phyloP scores from a whole-genome alignment of 2,329 filamentous ascomycete species.

The Lachnum nothofagi region DNA sequence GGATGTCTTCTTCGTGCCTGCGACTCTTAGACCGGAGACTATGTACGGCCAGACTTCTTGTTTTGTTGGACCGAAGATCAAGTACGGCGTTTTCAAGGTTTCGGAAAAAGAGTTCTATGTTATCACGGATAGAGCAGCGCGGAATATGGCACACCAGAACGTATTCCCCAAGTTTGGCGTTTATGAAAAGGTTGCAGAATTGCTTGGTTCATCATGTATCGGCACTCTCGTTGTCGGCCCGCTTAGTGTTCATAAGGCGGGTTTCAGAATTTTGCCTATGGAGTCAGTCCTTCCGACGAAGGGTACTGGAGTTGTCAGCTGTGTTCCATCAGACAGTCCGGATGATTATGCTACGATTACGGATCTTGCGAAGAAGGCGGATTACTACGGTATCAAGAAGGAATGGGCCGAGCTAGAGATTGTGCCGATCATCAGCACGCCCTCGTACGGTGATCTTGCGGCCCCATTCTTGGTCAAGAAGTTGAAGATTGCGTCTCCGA shows the following conservation, averaged over 20 bases:
- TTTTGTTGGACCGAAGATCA: constrained; percentile 86
- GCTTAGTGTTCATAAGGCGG: constrained; percentile 75
- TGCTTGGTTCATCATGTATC: constrained; percentile 73
- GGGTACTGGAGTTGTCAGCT: constrained; percentile 94
- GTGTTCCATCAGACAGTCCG: constrained; percentile 89
- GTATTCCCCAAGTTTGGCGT: constrained; percentile 74
- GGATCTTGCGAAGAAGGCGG: constrained; percentile 89
- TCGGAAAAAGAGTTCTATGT: constrained; percentile 76
- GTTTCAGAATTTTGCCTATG: constrained; percentile 90
- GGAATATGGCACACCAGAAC: constrained; percentile 95
- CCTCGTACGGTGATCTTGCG: constrained; percentile 77
- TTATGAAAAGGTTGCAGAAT: constrained; percentile 67
- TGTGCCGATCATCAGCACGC: constrained; percentile 81
- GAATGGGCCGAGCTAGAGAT: constrained; percentile 94
- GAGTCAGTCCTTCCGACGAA: constrained; percentile 87
- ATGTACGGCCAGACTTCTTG: constrained; percentile 98
- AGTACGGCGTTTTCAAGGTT: constrained; percentile 82
- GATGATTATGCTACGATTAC: constrained; percentile 88
- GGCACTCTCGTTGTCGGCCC: constrained; percentile 88
- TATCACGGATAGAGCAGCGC: constrained; percentile 73
- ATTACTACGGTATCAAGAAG: constrained; percentile 93
- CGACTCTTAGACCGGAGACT: constrained; percentile 89
- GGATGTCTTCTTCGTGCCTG: constrained; percentile 83
- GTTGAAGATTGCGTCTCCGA: constrained; percentile 93
- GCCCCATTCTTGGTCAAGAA: constrained; percentile 82